Conservation (phyloP, 2,329 filamentous ascomycete species). For the Nigrospora oryzae region DNA sequence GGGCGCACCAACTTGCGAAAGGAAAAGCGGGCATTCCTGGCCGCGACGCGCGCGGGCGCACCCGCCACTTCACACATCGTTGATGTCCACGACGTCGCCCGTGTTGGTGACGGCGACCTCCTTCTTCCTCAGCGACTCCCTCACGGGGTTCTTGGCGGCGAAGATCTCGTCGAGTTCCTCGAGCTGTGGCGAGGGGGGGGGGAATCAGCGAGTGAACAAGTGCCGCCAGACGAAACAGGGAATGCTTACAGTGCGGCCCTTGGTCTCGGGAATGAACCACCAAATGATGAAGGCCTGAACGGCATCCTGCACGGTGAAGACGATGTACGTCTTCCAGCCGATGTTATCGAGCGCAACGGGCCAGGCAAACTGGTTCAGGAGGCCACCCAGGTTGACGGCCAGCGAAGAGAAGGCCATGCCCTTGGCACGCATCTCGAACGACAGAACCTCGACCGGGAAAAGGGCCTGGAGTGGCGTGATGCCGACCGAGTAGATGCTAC, state of each 20-base stretch:
- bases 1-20: too few relatives aligned
- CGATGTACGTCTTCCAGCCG: constrained; percentile 41
- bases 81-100: constrained; percentile 12
- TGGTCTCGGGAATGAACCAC: constrained; percentile 39
- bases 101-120: constrained; percentile 20
- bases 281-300: constrained; percentile 31
- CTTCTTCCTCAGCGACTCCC: constrained; percentile 28
- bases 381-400: constrained; percentile 30
- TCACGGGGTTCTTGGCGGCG: constrained; percentile 26
- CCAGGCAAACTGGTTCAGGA: constrained; percentile 34
- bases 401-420: constrained; percentile 36
- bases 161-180: constrained; percentile 41
- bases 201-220: background rate
- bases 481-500: constrained; percentile 38
- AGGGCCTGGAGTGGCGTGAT: constrained; percentile 25
- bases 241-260: constrained; percentile 26
- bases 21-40: too few relatives aligned
- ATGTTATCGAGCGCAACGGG: constrained; percentile 36
- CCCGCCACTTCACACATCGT: constrained; percentile 1
- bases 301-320: constrained; percentile 33
- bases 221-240: background rate
- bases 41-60: too few relatives aligned
- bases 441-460: constrained; percentile 37
- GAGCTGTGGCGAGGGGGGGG: constrained; percentile 13
- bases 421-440: constrained; percentile 38